Conservation (phyloP, 495 filamentous ascomycete species). For the Hypoxylon fuscum region DNA sequence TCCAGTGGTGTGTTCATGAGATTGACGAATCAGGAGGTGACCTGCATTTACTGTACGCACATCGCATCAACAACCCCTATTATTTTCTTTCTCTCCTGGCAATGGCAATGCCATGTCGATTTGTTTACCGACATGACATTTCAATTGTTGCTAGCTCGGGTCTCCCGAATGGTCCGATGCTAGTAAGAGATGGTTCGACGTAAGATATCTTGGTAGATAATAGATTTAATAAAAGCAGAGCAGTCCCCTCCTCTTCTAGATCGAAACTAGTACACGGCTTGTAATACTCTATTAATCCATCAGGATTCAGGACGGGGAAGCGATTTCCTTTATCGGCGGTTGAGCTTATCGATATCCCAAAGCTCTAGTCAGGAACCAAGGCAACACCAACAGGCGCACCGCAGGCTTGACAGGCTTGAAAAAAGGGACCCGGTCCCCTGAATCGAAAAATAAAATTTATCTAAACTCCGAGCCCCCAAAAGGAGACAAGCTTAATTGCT, state of each 20-base stretch:
- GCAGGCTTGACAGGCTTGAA: too few species aligned
- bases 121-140: constrained; percentile 23
- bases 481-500: constrained; percentile 13
- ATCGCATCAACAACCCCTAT: constrained; percentile 16
- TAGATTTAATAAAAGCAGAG: constrained; percentile 37
- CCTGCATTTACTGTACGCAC: constrained; percentile 9
- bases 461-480: constrained; percentile 31
- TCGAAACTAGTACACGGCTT: neutral
- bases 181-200: constrained; percentile 28
- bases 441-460: constrained; percentile 12
- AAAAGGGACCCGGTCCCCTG: neutral
- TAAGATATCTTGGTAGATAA: neutral
- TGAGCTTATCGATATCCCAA: constrained; percentile 19
- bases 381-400: too few species aligned
- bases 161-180: constrained; percentile 33
- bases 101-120: neutral
- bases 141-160: neutral
- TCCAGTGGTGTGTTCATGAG: constrained; percentile 39
- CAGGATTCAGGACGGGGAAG: neutral
- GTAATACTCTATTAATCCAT: neutral
- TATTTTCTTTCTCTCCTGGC: constrained; percentile 1
- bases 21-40: constrained; percentile 25
- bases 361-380: constrained; percentile 29
- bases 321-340: neutral
- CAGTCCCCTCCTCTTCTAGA: neutral